Evolutionary conservation across 768 basidiomycete species (phyloP), one percentile per base, ranked within the genome.

Genomic region (Baorangia bicolor): DNA sequence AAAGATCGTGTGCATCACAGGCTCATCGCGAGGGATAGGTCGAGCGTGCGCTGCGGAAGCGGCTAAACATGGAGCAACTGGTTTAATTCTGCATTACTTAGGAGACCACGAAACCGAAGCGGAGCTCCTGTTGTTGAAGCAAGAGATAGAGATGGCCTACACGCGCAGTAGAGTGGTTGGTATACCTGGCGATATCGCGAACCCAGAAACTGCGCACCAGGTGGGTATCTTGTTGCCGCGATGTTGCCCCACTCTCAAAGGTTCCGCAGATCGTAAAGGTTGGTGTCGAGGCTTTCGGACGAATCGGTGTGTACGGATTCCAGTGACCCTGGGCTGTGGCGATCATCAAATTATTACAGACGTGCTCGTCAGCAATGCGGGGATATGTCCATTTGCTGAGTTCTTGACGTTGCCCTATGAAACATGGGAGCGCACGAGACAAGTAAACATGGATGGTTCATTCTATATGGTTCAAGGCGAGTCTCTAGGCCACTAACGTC

Each of bases 331-430:
- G 39, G 12, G 23, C 39, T 40, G 18, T 21, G 21, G 21, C 9
- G 20, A 39, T 39, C 38, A 12, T 10, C 21, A 21, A 11, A 21
- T 20, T 34, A 28, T 20, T 11, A 10, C 40, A 75, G 78, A 81
- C 61, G 76, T 77, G n/a, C 73, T 81, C n/a, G 76, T 81, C 53
- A 79, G 76, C 64, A 81, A 81, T 66, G 81, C 80, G 2, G 79
- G 90, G 13, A 90, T 90, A 57, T 91, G 89, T 67, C 88, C 88
- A 2, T 90, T 91, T 70, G 81, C 85, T 37, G 82, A 87, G 38
- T 88, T 90, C 69, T 74, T 90, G 62, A 81, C 81, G 67, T 77
- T 82, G 73, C 77, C 80, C 1, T 70, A 75, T 48, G 69, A 71
- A 28, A 72, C 76, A 8, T 82, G 78, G 77, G 73, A 77, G 55